These are phyloP conservation scores for Blastobotrys robertii DNA, from an alignment of 805 yeast genomes.

Conservation along the genomic window DNA sequence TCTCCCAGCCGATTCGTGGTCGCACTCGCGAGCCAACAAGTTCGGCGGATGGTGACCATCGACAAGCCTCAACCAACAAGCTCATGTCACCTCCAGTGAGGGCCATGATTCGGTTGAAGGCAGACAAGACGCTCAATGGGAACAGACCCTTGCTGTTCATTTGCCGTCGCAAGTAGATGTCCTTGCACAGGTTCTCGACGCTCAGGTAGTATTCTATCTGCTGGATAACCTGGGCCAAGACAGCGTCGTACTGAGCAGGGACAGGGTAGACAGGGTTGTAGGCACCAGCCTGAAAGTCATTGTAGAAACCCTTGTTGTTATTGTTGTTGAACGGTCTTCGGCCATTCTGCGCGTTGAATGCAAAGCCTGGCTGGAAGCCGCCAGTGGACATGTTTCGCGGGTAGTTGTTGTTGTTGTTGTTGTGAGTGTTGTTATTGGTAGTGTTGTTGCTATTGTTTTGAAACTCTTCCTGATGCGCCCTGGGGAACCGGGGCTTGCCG, in stretches of 20 bases:
- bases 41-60: constrained; percentile 45
- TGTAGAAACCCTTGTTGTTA: constrained; percentile 9
- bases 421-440: constrained; percentile 1
- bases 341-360: constrained; percentile 7
- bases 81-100: constrained; percentile 47
- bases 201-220: constrained; percentile 91
- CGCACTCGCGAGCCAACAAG: constrained; percentile 48
- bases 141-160: constrained; percentile 74
- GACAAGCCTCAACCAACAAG: constrained; percentile 46
- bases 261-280: constrained; percentile 6
- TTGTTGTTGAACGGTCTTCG: constrained; percentile 13
- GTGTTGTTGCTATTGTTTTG: background rate
- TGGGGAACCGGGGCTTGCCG: background rate
- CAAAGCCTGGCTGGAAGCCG: too few species aligned
- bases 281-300: constrained; percentile 9
- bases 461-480: background rate
- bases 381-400: too few species aligned
- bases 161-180: constrained; percentile 68
- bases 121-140: constrained; percentile 49
- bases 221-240: constrained; percentile 28
- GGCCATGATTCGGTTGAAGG: constrained; percentile 66
- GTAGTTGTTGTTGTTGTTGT: background rate
- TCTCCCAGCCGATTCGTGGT: constrained; percentile 45
- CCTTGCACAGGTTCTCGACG: constrained; percentile 77
- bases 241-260: constrained; percentile 15